Conservation (phyloP, 1,139 yeast genomes). For the Pichia sp. region DNA sequence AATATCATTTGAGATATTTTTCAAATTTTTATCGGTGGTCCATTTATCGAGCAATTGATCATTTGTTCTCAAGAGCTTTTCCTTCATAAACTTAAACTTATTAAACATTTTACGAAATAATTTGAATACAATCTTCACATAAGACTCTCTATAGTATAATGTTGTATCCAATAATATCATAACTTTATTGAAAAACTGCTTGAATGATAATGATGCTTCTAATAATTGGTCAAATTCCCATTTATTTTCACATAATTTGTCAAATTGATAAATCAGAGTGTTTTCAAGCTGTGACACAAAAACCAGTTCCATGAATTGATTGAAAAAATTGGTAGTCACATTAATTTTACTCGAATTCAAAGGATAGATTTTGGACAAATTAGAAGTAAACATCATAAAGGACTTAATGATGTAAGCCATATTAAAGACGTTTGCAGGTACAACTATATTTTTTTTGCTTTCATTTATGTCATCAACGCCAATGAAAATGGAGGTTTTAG, state of each 20-base stretch:
- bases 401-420: constrained; percentile 68
- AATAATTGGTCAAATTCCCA: constrained; percentile 32
- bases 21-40: constrained; percentile 17
- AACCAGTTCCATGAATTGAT: constrained; percentile 51
- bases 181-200: constrained; percentile 40
- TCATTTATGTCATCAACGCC: constrained; percentile 41
- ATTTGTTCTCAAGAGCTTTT: constrained; percentile 10
- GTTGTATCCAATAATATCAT: constrained; percentile 57
- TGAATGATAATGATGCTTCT: constrained; percentile 39
- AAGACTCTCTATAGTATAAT: constrained; percentile 43
- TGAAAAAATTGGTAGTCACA: constrained; percentile 41
- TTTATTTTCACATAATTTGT: constrained; percentile 11
- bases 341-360: constrained; percentile 12
- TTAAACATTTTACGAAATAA: constrained; percentile 20
- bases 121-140: constrained; percentile 38
- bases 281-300: constrained; percentile 61
- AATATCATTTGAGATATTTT: constrained; percentile 14
- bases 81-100: constrained; percentile 14
- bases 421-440: constrained; percentile 70
- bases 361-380: constrained; percentile 30
- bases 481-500: constrained; percentile 31
- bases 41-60: constrained; percentile 17
- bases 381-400: constrained; percentile 48
- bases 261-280: constrained; percentile 38
- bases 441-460: constrained; percentile 56